A percentile compares a stretch with the other conserved stretches of the same genome.
Evolutionary conservation across 768 basidiomycete genomes (phyloP).

Genomic region (Sarcodon aspratus): DNA sequence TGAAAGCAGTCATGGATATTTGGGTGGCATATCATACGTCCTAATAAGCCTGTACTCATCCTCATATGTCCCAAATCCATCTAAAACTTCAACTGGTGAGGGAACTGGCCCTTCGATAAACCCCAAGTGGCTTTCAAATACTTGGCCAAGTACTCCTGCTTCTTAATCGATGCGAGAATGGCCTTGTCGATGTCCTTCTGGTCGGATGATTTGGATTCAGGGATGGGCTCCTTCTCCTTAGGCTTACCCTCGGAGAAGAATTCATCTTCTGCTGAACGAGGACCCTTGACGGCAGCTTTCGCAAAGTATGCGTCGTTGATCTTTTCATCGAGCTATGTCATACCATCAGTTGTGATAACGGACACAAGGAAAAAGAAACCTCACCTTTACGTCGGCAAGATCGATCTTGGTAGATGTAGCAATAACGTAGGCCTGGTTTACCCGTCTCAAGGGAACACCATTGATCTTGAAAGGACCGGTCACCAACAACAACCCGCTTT

Average conservation of each 20-base stretch:
- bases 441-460: constrained; percentile 94
- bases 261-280: constrained; percentile 84
- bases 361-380: constrained; percentile 15
- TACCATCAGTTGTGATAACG: background rate
- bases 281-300: constrained; percentile 61
- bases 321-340: constrained; percentile 66
- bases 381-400: constrained; percentile 60
- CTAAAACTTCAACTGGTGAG: constrained; percentile 88
- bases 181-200: constrained; percentile 83
- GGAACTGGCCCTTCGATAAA: constrained; percentile 93
- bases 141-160: constrained; percentile 82
- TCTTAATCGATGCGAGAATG: constrained; percentile 77
- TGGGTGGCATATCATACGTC: constrained; percentile 27
- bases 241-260: constrained; percentile 94
- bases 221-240: constrained; percentile 78
- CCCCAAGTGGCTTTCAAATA: constrained; percentile 92
- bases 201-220: constrained; percentile 78
- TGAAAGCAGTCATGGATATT: constrained; percentile 17
- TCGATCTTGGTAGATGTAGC: constrained; percentile 94
- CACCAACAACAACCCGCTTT: constrained; percentile 85
- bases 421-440: constrained; percentile 98
- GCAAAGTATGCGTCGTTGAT: constrained; percentile 92
- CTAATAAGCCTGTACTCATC: constrained; percentile 10
- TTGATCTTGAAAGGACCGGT: constrained; percentile 98
- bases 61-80: constrained; percentile 1